phyloP scores from a whole-genome alignment of 176 grass and related monocot genomes.

The Ampelocalamus luodianensis region DNA sequence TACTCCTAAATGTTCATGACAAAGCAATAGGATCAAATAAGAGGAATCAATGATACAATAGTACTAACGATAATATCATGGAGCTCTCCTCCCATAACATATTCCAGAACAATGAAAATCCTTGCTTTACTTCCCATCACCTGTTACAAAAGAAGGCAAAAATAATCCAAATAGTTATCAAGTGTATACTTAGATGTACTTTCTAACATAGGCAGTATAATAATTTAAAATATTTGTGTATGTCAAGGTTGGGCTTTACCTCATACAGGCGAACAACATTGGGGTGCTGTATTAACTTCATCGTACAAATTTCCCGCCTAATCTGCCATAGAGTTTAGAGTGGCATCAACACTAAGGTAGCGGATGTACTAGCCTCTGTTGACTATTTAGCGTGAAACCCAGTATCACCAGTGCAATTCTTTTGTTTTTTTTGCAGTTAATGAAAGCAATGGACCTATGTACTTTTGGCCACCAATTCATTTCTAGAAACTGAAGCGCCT shows the following conservation, averaged over 20 bases:
- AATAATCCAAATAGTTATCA: background rate
- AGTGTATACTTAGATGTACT: background rate
- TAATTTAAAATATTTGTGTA: background rate
- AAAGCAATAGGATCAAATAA: conserved; percentile 16
- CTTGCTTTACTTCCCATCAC: conserved; percentile 94
- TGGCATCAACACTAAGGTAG: background rate
- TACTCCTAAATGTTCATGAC: background rate
- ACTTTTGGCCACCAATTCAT: background rate
- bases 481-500: background rate
- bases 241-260: conserved; percentile 41
- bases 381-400: background rate
- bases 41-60: background rate
- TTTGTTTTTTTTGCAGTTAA: background rate
- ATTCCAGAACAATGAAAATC: conserved; percentile 92
- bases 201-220: background rate
- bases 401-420: background rate
- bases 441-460: background rate
- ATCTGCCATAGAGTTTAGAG: conserved; percentile 54
- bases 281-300: conserved; percentile 90
- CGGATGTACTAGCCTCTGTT: background rate
- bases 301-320: conserved; percentile 82
- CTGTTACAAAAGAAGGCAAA: conserved; percentile 45
- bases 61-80: conserved; percentile 83
- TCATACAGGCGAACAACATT: conserved; percentile 88
- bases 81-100: conserved; percentile 79